These are phyloP conservation scores for Plantago elongata DNA, from an alignment of 257 asterid species.

Conservation along the genomic window DNA sequence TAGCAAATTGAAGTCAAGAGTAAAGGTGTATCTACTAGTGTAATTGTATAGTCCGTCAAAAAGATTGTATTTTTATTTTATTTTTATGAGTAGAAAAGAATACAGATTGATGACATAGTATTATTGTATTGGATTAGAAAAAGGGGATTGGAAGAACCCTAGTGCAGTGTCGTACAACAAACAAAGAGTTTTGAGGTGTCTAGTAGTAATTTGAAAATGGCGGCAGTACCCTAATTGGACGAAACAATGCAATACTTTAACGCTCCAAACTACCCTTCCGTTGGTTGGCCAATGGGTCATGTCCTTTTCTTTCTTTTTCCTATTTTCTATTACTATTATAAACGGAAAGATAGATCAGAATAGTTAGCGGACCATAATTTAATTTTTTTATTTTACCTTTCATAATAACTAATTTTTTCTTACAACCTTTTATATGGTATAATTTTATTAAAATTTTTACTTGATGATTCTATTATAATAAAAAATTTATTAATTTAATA, in stretches of 20 bases:
- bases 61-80: conserved; percentile 10
- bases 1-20: conserved; percentile 4
- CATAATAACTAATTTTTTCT: too few relatives aligned
- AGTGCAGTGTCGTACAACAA: background rate
- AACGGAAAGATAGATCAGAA: too few relatives aligned
- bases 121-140: conserved; percentile 3
- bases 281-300: conserved; percentile 7
- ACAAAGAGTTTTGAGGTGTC: conserved; percentile 16
- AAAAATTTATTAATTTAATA: too few relatives aligned
- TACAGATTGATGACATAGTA: conserved; percentile 9
- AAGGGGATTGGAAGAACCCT: conserved; percentile 21
- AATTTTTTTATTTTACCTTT: too few relatives aligned
- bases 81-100: conserved; percentile 31
- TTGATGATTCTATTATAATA: too few relatives aligned
- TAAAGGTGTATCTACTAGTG: background rate
- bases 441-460: too few relatives aligned
- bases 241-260: conserved; percentile 12
- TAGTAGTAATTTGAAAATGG: conserved; percentile 34
- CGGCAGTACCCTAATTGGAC: conserved; percentile 10
- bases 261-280: conserved; percentile 33
- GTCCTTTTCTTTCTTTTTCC: too few relatives aligned
- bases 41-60: conserved; percentile 40
- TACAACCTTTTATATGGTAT: too few relatives aligned
- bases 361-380: too few relatives aligned
- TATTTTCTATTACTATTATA: too few relatives aligned